Conservation (phyloP, 2,329 filamentous ascomycete genomes). For the Clonostachys rosea region DNA sequence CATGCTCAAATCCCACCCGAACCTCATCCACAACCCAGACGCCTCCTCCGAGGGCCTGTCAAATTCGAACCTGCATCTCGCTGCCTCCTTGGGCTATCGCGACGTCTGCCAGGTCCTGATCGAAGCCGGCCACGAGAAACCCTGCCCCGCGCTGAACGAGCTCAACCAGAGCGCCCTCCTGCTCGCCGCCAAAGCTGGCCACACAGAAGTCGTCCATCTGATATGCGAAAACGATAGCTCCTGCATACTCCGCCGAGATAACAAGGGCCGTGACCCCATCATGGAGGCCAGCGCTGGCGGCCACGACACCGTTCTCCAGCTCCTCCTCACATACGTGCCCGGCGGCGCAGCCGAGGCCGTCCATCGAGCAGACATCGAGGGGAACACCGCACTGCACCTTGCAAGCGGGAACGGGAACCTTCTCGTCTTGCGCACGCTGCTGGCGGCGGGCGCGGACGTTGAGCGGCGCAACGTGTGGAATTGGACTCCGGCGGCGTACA, state of each 20-base stretch:
- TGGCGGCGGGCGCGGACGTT: conserved; percentile 74
- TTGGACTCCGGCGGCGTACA: conserved; percentile 83
- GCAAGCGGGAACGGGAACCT: conserved; percentile 78
- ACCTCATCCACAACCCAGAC: conserved; percentile 75
- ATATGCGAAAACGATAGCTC: conserved; percentile 61
- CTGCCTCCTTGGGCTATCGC: conserved; percentile 66
- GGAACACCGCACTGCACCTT: conserved; percentile 87
- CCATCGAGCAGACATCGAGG: conserved; percentile 58
- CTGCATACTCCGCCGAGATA: conserved; percentile 62
- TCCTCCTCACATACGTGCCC: conserved; percentile 57
- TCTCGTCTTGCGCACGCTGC: conserved; percentile 69
- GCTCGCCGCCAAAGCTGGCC: conserved; percentile 66
- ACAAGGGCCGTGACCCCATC: conserved; percentile 66
- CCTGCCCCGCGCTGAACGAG: conserved; percentile 71
- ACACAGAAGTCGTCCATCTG: conserved; percentile 69
- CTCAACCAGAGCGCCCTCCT: conserved; percentile 77
- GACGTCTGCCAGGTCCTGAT: conserved; percentile 68
- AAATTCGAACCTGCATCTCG: conserved; percentile 81
- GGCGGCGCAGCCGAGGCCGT: conserved; percentile 49
- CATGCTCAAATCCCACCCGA: conserved; percentile 69
- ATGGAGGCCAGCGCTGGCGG: conserved; percentile 59
- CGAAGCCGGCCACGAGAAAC: conserved; percentile 69
- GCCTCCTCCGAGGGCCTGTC: conserved; percentile 61
- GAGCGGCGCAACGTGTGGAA: conserved; percentile 68
- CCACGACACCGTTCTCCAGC: conserved; percentile 61